Conservation (phyloP, 2,329 filamentous ascomycete species). For the Verticillium tricorpus region DNA sequence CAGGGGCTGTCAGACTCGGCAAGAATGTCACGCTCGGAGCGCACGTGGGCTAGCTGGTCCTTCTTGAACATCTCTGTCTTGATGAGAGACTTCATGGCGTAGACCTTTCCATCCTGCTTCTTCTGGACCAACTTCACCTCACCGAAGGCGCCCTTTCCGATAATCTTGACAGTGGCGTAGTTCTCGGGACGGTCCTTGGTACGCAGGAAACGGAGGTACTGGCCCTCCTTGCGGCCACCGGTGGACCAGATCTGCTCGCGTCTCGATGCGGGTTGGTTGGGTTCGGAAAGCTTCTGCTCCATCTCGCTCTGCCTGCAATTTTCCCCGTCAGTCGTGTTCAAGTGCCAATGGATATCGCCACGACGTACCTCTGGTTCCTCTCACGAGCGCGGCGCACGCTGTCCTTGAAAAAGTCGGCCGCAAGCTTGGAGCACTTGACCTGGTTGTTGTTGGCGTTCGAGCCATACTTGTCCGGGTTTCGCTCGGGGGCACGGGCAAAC, state of each 20-base stretch:
- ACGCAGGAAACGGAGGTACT: conserved; percentile 88
- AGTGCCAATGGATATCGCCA: not conserved
- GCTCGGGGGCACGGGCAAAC: conserved; percentile 74
- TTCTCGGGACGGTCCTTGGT: conserved; percentile 92
- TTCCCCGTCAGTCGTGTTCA: not conserved
- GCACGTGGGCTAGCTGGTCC: conserved; percentile 94
- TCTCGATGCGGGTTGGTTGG: conserved; percentile 66
- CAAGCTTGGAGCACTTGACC: conserved; percentile 65
- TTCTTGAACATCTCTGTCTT: conserved; percentile 99
- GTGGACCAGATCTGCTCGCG: conserved; percentile 83
- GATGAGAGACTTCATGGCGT: conserved; percentile 95
- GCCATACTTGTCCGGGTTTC: conserved; percentile 78
- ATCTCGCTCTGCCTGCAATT: conserved; percentile 77
- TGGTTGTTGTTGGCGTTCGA: conserved; percentile 63
- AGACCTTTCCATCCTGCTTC: conserved; percentile 94
- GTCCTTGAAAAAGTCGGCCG: conserved; percentile 95
- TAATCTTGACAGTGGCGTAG: conserved; percentile 95
- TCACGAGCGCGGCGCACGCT: conserved; percentile 95
- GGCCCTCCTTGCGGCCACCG: conserved; percentile 82
- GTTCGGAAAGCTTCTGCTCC: conserved; percentile 77
- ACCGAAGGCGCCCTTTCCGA: conserved; percentile 97
- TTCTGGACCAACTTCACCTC: conserved; percentile 97
- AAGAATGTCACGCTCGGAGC: conserved; percentile 94
- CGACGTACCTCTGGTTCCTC: conserved; percentile 79
- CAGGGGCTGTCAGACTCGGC: conserved; percentile 99